Base-by-base conservation (phyloP, 805 yeast species). In the Wickerhamomyces tratensis region DNA sequence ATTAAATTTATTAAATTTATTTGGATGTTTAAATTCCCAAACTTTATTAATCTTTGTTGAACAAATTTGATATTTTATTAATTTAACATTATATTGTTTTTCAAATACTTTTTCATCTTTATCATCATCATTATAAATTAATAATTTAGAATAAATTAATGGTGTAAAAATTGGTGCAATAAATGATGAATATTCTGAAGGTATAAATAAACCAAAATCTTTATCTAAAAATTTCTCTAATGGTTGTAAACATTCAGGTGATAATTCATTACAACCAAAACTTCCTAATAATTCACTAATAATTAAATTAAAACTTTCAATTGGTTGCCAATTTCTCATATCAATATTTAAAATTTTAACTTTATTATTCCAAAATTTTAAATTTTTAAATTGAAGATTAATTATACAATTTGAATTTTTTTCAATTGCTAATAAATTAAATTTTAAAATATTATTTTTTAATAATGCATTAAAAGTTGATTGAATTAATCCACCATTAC, bases 261-360 rank as follows among this genome's bases (percentile, higher is more conserved):
- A 72, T 14, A 86, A 67, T 57, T 89, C 97, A 59, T 89, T 91
- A 58, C 94, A 91, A 5, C 95, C 97, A 63, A 91, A 84, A 13
- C 95, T 85, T 6, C 97, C 97, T 27, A 89, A 60, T 7, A 91
- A 64, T 58, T 89, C 97, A 37, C 94, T 82, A 2, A 91, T 70
- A 8, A 88, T 72, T 37, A 89, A 53, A 53, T 84, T 72, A 43
- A 72, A 69, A 14, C 65, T 63, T 11, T 56, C 46, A 7, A 48
- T 49, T 4, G 67, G 68, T 8, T 53, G 42, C 79, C 80, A 75
- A 3, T 52, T 46, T 14, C 93, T 63, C 59, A 79, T 74, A 59
- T 89, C 95, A 5, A 64, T 66, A 37, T 68, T 61, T 5, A 82
- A 56, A 3, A 88, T 58, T 8, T 67, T 56, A 1, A 85, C 82